Evolutionary conservation across 2,329 filamentous ascomycete species (phyloP).

Genomic region (Clarireedia monteithiana): DNA sequence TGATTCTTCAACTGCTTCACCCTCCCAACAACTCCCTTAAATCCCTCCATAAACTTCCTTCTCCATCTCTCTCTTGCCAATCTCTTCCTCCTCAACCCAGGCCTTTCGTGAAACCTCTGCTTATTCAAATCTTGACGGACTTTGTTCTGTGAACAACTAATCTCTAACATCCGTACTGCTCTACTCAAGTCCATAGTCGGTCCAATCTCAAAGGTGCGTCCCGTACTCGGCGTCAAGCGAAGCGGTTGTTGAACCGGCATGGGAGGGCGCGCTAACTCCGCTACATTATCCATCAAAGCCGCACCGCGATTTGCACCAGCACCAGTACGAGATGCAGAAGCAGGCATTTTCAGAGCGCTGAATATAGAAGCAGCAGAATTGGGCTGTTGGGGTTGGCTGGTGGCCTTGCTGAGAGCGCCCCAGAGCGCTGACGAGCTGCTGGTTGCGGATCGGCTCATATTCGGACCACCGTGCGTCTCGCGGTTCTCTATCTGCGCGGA

Average conservation of each 20-base stretch:
- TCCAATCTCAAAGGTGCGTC: slow-evolving; percentile 18
- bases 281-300: background rate
- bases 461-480: too few relatives aligned
- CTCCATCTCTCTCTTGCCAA: slow-evolving; percentile 62
- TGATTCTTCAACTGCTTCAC: slow-evolving; percentile 66
- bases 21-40: slow-evolving; percentile 54
- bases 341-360: too few relatives aligned
- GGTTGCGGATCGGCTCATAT: background rate
- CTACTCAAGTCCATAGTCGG: slow-evolving; percentile 21
- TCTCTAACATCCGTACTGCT: slow-evolving; percentile 31
- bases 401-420: background rate
- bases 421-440: background rate
- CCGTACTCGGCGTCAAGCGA: slow-evolving; percentile 22
- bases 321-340: too few relatives aligned
- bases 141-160: slow-evolving; percentile 43
- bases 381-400: too few relatives aligned
- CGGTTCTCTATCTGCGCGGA: background rate
- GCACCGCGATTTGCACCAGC: too few relatives aligned
- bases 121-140: slow-evolving; percentile 45
- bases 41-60: slow-evolving; percentile 59
- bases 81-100: slow-evolving; percentile 71
- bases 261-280: background rate
- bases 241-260: slow-evolving; percentile 10
- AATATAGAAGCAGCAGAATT: too few relatives aligned
- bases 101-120: slow-evolving; percentile 69